Base-by-base conservation (phyloP, 805 yeast genomes). In the Lachancea kluyveri region DNA sequence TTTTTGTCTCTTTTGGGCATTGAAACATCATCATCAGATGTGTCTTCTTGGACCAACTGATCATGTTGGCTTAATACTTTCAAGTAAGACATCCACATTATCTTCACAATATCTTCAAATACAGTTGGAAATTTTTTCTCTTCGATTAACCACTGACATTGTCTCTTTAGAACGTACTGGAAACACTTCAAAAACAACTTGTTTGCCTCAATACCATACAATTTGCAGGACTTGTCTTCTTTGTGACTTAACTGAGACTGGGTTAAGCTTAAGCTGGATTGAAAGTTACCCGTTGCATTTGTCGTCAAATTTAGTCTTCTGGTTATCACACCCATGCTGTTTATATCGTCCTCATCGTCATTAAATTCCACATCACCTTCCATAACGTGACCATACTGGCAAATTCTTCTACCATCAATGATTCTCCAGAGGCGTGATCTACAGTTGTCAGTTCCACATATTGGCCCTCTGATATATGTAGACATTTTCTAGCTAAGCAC, bases 371-470 rank as follows among this genome's bases (percentile, higher is more conserved):
- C 51, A 40, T 78, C 81, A 21, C 88, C 87, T 42, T 79, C 90
- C 57, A 74, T 72, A 13, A 88, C 87, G 59, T 90, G 98, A 4
- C 97, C 97, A 49, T 72, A 80, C 47, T 83, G 90, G 54, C 98
- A 90, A 8, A 88, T 79, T 35, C 77, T 70, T 30, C 74, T 74
- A 16, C 98, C 98, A 47, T 82, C 85, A 3, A 75, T 61, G 18
- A 73, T 57, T 30, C 79, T 68, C 74, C 85, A 90, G 30, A 79
- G 68, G 22, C 76, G 62, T 1, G 96, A 82, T 4, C 82, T 74
- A 59, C 98, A 90, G 62, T 90, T 90, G 41, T 82, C 88, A 3
- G 78, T 77, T 1, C 96, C 96, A 67, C 98, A 90, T 4, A 79
- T 59, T 4, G 83, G 79, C 2, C 98, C 97, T 43, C 77, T 65